Conservation (phyloP, 2,329 filamentous ascomycete genomes). For the Neofusicoccum kwambonambiense region DNA sequence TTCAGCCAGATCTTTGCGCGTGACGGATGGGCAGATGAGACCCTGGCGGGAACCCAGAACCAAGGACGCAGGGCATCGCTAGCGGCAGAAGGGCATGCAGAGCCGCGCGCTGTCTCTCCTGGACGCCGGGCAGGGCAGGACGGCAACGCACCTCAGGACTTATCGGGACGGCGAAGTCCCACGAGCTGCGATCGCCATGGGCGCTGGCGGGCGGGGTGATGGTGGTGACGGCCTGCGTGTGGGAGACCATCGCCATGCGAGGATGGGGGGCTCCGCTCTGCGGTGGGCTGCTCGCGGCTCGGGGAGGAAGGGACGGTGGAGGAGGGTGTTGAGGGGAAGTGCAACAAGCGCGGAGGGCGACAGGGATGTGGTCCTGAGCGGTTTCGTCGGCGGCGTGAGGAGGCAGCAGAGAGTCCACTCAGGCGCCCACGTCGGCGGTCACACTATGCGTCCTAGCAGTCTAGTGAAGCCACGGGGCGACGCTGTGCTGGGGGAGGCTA, state of each 20-base stretch:
- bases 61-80: constrained; percentile 25
- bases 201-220: constrained; percentile 41
- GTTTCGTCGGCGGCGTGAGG: constrained; percentile 9
- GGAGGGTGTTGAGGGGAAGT: constrained; percentile 8
- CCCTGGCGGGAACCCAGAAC: constrained; percentile 20
- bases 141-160: constrained; percentile 33
- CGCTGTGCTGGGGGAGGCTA: constrained; percentile 6
- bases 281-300: constrained; percentile 1
- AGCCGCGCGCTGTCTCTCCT: background rate
- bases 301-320: constrained; percentile 1
- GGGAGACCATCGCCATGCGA: constrained; percentile 18
- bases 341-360: constrained; percentile 8
- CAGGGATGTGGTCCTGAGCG: constrained; percentile 11
- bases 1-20: constrained; percentile 25
- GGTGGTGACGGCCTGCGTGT: constrained; percentile 27
- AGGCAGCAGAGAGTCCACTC: constrained; percentile 2
- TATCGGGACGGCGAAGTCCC: constrained; percentile 41
- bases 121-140: background rate
- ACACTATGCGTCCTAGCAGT: background rate
- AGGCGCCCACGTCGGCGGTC: constrained; percentile 1
- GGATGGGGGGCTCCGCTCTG: background rate
- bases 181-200: constrained; percentile 36
- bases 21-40: constrained; percentile 21
- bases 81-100: constrained; percentile 12
- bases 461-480: constrained; percentile 3